Evolutionary conservation across 176 grass and related monocot species (phyloP).

Genomic region (Tillandsia leiboldiana): DNA sequence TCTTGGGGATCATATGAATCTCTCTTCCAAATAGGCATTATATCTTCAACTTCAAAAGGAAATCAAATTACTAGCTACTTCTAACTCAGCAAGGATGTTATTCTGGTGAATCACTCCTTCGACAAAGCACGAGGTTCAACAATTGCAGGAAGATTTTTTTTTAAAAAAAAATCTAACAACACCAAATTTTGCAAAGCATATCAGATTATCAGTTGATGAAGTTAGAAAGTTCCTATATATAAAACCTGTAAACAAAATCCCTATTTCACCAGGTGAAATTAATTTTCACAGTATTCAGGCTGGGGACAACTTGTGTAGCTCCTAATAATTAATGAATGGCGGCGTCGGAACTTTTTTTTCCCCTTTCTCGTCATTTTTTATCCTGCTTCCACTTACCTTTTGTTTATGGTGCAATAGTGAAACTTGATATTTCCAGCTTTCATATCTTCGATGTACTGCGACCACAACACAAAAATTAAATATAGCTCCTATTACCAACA

Average conservation of each 20-base stretch:
- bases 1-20: no score
- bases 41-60: not conserved
- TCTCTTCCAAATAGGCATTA: no score
- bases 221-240: no score
- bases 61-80: not conserved
- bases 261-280: no score
- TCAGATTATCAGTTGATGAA: no score
- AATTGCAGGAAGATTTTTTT: not conserved
- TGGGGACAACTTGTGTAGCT: no score
- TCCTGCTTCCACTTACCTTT: conserved; percentile 41
- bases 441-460: conserved; percentile 85
- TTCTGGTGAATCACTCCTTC: not conserved
- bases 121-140: not conserved
- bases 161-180: no score
- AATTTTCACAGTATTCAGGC: no score
- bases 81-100: not conserved
- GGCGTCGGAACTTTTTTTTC: not conserved
- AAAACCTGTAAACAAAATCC: no score
- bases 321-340: not conserved
- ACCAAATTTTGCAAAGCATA: no score
- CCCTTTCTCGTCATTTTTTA: not conserved
- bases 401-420: conserved; percentile 98
- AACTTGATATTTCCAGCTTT: conserved; percentile 66
- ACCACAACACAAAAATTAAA: conserved; percentile 2
- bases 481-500: not conserved